Percentiles rank a stretch among this genome's conserved stretches.
Conservation (phyloP, 208 protist species). For the Acanthamoeba culbertsoni region DNA sequence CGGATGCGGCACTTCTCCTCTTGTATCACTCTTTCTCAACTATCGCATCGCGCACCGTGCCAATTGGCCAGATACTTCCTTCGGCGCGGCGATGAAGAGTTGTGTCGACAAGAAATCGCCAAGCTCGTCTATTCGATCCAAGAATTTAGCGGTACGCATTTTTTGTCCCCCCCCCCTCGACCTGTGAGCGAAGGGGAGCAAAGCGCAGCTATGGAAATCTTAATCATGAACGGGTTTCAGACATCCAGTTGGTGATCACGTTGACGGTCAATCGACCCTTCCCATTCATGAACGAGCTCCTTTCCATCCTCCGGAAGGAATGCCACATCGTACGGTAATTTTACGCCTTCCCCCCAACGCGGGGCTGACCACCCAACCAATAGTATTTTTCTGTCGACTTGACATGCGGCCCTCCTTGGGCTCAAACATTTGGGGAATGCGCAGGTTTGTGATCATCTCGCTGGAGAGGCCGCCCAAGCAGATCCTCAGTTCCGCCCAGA, state of each 20-base stretch:
- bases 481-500: constrained; percentile 36
- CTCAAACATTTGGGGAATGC: not conserved
- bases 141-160: not conserved
- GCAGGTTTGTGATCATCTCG: constrained; percentile 5
- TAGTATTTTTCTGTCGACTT: not conserved
- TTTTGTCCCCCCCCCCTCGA: not conserved
- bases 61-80: not conserved
- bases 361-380: too few species aligned
- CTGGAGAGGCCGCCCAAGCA: constrained; percentile 41
- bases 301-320: not conserved
- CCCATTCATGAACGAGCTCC: not conserved
- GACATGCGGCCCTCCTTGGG: not conserved
- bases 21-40: too few species aligned
- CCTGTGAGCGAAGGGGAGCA: not conserved
- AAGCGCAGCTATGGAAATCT: not conserved
- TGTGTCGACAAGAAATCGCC: not conserved
- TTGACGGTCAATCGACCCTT: not conserved
- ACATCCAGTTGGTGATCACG: constrained; percentile 37
- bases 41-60: not conserved
- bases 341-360: too few species aligned
- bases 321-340: not conserved
- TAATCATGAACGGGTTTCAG: not conserved
- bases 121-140: constrained; percentile 13
- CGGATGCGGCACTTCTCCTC: not conserved
- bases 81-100: not conserved